Percentiles rank a stretch among this genome's conserved stretches.
Evolutionary conservation across 2,329 filamentous ascomycete species (phyloP).

Genomic region (Ophiostoma tasmaniense): DNA sequence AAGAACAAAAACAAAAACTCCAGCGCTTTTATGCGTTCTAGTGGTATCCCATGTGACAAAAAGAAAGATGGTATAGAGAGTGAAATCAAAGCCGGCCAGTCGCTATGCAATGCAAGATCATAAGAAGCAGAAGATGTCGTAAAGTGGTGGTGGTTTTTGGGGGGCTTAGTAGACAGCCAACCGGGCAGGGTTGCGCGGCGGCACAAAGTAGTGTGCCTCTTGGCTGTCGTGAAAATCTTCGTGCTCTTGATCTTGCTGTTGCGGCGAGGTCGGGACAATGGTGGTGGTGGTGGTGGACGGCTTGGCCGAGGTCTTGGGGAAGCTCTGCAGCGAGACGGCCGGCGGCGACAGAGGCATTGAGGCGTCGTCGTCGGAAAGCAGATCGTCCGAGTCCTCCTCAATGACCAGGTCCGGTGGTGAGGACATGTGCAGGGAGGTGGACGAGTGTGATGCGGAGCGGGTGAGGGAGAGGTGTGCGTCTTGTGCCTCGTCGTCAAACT

Average conservation of each 20-base stretch:
- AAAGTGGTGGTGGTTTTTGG: neutral
- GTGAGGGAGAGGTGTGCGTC: conserved; percentile 57
- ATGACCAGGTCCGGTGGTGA: conserved; percentile 56
- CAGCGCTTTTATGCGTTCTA: conserved; percentile 10
- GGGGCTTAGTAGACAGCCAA: conserved; percentile 45
- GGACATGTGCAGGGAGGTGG: conserved; percentile 18
- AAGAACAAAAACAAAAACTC: conserved; percentile 3
- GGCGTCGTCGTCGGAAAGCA: conserved; percentile 57
- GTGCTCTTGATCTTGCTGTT: conserved; percentile 30
- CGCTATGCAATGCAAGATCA: conserved; percentile 15
- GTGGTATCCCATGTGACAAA: neutral
- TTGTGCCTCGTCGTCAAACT: conserved; percentile 37
- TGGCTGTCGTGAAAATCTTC: conserved; percentile 18
- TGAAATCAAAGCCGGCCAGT: conserved; percentile 1
- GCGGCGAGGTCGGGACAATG: conserved; percentile 20
- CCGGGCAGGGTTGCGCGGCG: conserved; percentile 41
- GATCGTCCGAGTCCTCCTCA: conserved; percentile 57
- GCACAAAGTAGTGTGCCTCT: conserved; percentile 38
- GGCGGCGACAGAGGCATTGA: conserved; percentile 64
- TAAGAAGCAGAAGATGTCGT: neutral
- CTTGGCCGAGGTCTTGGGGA: conserved; percentile 42
- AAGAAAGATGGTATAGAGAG: conserved; percentile 8
- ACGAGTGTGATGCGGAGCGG: conserved; percentile 57
- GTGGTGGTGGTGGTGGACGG: conserved; percentile 24
- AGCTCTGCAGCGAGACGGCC: conserved; percentile 46